These are phyloP conservation scores for Periconia digitata DNA, from an alignment of 2,329 filamentous ascomycete genomes.

Conservation along the genomic window DNA sequence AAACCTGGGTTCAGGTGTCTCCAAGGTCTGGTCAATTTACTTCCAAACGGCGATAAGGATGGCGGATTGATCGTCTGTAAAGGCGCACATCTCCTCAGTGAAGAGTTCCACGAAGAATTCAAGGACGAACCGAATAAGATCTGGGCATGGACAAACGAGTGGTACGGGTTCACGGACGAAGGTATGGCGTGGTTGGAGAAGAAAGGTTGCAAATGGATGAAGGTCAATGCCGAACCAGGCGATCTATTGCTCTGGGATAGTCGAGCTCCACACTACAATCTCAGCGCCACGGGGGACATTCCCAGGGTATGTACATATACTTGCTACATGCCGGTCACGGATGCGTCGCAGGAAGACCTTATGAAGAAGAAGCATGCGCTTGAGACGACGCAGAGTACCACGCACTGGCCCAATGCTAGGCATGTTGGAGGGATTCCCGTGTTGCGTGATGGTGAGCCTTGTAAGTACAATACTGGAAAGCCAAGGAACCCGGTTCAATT, in stretches of 20 bases:
- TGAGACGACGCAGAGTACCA: conserved; percentile 19
- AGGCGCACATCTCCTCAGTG: conserved; percentile 45
- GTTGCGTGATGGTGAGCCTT: background rate
- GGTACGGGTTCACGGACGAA: conserved; percentile 47
- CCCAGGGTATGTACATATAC: conserved; percentile 23
- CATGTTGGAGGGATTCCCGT: background rate
- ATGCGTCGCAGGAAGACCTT: conserved; percentile 19
- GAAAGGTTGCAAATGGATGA: conserved; percentile 42
- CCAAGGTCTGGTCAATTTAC: conserved; percentile 50
- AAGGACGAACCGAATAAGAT: conserved; percentile 11
- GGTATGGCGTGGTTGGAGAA: conserved; percentile 49
- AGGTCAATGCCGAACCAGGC: conserved; percentile 48
- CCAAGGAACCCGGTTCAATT: background rate
- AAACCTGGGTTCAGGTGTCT: conserved; percentile 47
- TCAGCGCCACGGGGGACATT: conserved; percentile 13
- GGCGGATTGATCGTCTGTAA: conserved; percentile 52
- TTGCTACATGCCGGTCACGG: conserved; percentile 23
- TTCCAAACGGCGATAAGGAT: conserved; percentile 50
- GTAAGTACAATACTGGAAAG: background rate
- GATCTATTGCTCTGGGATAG: conserved; percentile 47
- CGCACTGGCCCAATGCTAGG: conserved; percentile 18
- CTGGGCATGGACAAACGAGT: conserved; percentile 26
- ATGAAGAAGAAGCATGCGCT: conserved; percentile 18
- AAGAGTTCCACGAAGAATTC: conserved; percentile 47
- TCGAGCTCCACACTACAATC: conserved; percentile 49